A percentile compares a stretch with the other conserved stretches of the same genome.
Evolutionary conservation across 164 flowering plant genomes (phyloP).

Genomic region (Paratinospora sagittata): DNA sequence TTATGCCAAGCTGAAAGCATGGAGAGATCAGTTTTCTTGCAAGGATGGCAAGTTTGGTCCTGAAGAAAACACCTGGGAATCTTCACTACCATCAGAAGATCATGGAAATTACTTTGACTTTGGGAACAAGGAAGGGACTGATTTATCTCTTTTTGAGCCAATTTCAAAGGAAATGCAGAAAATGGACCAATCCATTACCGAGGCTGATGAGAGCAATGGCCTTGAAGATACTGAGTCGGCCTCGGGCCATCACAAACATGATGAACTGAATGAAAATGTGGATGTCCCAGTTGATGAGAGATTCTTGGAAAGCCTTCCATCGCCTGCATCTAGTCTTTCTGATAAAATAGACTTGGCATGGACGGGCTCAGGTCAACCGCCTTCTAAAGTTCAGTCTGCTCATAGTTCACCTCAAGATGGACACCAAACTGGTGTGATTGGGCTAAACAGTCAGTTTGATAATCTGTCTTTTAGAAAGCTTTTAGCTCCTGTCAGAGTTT

Average conservation of each 20-base stretch:
- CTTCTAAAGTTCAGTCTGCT: constrained; percentile 20
- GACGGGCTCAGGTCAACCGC: constrained; percentile 57
- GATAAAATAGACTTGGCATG: constrained; percentile 91
- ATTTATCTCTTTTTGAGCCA: constrained; percentile 18
- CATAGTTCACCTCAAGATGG: constrained; percentile 21
- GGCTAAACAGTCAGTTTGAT: constrained; percentile 26
- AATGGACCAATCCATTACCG: constrained; percentile 6
- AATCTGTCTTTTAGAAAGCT: constrained; percentile 36
- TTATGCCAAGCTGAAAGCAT: constrained; percentile 30
- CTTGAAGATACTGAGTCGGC: constrained; percentile 17
- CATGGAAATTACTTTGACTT: constrained; percentile 13
- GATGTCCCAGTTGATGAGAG: constrained; percentile 25
- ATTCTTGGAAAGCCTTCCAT: constrained; percentile 26
- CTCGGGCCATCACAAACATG: constrained; percentile 20
- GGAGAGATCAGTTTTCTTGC: constrained; percentile 25
- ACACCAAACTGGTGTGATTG: constrained; percentile 20
- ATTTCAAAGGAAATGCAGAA: constrained; percentile 7
- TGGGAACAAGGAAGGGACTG: constrained; percentile 22
- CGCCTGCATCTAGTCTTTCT: constrained; percentile 57
- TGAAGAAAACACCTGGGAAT: constrained; percentile 29
- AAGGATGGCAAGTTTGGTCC: constrained; percentile 26
- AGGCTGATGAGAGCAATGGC: constrained; percentile 5
- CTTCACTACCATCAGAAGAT: constrained; percentile 20
- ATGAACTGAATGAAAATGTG: constrained; percentile 24
- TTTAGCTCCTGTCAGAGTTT: constrained; percentile 56